A percentile compares a stretch with the other conserved stretches of the same genome.
These are phyloP conservation scores for Polysphondylium violaceum DNA, from an alignment of 78 protist species.

Conservation along the genomic window DNA sequence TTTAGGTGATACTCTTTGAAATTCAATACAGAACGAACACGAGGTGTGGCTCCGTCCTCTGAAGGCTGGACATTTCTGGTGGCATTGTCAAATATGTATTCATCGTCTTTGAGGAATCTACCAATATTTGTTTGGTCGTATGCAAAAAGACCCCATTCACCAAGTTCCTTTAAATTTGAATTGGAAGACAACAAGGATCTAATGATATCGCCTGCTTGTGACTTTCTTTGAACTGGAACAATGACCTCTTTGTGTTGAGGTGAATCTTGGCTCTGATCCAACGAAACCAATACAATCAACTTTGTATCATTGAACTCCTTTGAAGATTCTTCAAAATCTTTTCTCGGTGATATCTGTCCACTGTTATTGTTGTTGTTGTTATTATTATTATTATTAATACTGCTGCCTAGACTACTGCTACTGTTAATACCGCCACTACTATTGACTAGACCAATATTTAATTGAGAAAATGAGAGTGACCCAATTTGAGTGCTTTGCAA, in stretches of 20 bases:
- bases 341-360: not conserved
- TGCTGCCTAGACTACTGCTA: not conserved
- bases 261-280: not conserved
- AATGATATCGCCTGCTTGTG: constrained; percentile 70
- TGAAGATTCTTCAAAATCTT: not conserved
- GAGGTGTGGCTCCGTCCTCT: not conserved
- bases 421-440: not conserved
- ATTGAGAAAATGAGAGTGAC: not conserved
- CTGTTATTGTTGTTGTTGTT: not conserved
- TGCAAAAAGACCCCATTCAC: constrained; percentile 79
- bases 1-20: constrained; percentile 45
- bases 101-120: constrained; percentile 54
- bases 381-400: not conserved
- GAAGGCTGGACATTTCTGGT: not conserved
- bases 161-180: constrained; percentile 53
- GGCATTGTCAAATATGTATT: constrained; percentile 39
- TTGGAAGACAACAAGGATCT: constrained; percentile 35
- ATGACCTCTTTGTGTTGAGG: constrained; percentile 20
- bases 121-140: constrained; percentile 1
- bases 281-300: not conserved
- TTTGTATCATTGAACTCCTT: not conserved
- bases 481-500: not conserved
- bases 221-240: constrained; percentile 56
- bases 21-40: not conserved
- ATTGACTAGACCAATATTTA: not conserved